Evolutionary conservation across 306 rosid genomes (phyloP), one percentile per base, ranked within the genome.

Genomic region (Glycyrrhiza uralensis): DNA sequence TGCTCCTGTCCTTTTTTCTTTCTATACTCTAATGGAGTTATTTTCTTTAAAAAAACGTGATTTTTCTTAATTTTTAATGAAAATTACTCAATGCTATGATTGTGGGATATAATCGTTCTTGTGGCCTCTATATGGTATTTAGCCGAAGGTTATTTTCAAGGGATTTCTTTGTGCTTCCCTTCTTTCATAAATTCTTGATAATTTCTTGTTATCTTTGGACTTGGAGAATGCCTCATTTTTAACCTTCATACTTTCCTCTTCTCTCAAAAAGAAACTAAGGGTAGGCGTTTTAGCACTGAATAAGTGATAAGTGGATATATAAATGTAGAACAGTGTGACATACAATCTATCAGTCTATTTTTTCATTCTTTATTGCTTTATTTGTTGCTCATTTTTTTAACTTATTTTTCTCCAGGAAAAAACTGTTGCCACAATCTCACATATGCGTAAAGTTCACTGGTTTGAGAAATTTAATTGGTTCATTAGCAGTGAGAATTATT

Each of bases 381-480:
- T 39, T 50, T 51, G 6, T 50, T 51, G 6, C 32, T 62, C 23
- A 46, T 66, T 72, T 61, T 71, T 77, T 17, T 9, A 14, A 68
- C 54, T 50, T 74, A 35, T 60, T 57, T 76, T 44, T 74, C 4
- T 84, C 81, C 96, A 94, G 99, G 99, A 91, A 85, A 94, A 91
- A 86, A 71, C 90, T 20, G 91, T 94, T 47, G 96, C 97, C 76
- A 75, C 96, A 54, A 94, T 94, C 65, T 89, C 99, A 54, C 96
- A 94, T 76, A 89, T 94, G 88, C 96, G 99, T 73, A 94, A 91
- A 81, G 97, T 94, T 83, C 99, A 94, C 79, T 94, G 99, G 99
- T 94, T 94, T 85, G 99, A 94, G 87, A 94, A 94, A 81, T 94
- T 94, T 70, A 88, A 94, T 78, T 94, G 99, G 99, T 94, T 91